Base-by-base conservation (phyloP, 306 rosid species). In the Corylus avellana region DNA sequence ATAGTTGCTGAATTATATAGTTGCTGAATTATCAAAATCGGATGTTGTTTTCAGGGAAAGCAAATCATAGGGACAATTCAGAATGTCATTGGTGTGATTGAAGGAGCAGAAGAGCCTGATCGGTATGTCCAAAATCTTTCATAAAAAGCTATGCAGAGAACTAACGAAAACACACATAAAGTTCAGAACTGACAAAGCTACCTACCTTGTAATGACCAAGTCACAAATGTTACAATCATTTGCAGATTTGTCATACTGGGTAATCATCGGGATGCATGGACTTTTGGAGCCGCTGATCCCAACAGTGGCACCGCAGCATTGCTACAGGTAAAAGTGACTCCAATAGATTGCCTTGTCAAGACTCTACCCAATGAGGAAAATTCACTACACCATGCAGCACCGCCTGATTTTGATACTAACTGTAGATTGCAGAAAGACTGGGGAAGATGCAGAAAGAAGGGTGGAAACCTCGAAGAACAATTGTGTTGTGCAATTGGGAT, bases 211-310 rank as follows among this genome's bases (percentile, higher is more conserved):
- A 51, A 78, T 53, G 80, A 57, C 48, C 61, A 46, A 54, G 63
- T 71, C 42, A 78, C 29, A 68, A 39, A 35, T 72, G 69, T 78
- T 83, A 70, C 73, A 78, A 81, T 57, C 75, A 35, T 70, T 5
- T 83, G 88, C 74, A 92, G 95, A 79, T 86, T 72, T 87, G 92
- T 90, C 72, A 90, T 92, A 81, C 81, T 90, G 71, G 95, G 97
- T 22, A 92, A 90, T 75, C 97, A 89, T 84, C 88, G 95, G 70
- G 95, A 90, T 79, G 93, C 91, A 25, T 92, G 95, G 92, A 92
- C 95, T 63, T 90, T 88, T 90, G 97, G 97, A 77, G 97, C 95
- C 9, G 95, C 87, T 80, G 97, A 90, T 84, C 97, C 95, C 57
- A 92, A 83, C 73, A 90, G 95, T 85, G 97, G 93, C 56, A 92